A percentile compares a stretch with the other conserved stretches of the same genome.
Conservation (phyloP, 2,329 filamentous ascomycete genomes). For the Diplodia sapinea region DNA sequence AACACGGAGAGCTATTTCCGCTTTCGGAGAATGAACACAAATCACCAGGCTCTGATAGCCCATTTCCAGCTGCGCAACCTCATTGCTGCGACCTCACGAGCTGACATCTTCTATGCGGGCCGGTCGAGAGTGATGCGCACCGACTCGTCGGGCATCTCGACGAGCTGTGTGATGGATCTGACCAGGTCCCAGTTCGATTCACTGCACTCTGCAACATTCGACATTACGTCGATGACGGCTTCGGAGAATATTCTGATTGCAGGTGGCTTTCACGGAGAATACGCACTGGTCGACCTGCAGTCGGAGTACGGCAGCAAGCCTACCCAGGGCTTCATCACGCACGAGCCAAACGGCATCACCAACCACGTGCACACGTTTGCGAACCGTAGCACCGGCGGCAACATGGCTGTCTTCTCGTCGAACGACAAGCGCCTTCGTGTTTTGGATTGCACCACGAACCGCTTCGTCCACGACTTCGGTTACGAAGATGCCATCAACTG, state of each 20-base stretch:
- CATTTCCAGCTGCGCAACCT: constrained; percentile 67
- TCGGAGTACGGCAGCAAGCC: constrained; percentile 44
- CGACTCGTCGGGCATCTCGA: constrained; percentile 52
- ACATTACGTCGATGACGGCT: constrained; percentile 61
- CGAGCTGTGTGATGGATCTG: constrained; percentile 57
- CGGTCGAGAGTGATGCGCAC: constrained; percentile 55
- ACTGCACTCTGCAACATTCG: constrained; percentile 42
- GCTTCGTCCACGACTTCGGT: constrained; percentile 60
- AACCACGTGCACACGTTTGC: constrained; percentile 63
- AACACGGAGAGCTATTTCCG: constrained; percentile 55
- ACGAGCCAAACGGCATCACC: constrained; percentile 60
- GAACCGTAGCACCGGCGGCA: constrained; percentile 54
- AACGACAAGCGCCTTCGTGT: constrained; percentile 63
- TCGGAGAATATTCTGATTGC: constrained; percentile 58
- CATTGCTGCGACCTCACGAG: constrained; percentile 59
- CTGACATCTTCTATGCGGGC: constrained; percentile 61
- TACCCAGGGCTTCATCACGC: constrained; percentile 56
- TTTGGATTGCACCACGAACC: constrained; percentile 63
- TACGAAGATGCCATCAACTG: constrained; percentile 74
- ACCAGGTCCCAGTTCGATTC: constrained; percentile 34
- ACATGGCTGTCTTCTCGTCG: constrained; percentile 61
- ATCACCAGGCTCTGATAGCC: constrained; percentile 57
- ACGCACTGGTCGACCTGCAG: constrained; percentile 55
- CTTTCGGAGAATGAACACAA: constrained; percentile 57
- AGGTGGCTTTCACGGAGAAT: constrained; percentile 64